phyloP scores from a whole-genome alignment of 2,329 filamentous ascomycete species.

The Fonsecaea monophora region DNA sequence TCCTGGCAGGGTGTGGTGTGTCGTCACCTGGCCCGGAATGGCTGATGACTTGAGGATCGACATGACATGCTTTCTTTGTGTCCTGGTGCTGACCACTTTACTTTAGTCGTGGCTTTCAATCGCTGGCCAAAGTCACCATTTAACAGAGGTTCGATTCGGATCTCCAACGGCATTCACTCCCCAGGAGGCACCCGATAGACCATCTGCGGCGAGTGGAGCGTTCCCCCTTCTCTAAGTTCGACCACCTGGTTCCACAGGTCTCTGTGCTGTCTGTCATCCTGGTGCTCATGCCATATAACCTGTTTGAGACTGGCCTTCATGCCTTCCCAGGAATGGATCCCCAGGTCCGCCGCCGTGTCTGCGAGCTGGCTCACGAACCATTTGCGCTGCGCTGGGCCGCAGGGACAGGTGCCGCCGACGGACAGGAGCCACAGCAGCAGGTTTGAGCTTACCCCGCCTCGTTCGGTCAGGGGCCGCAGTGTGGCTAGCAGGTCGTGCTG shows the following conservation, averaged over 20 bases:
- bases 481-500: constrained; percentile 17
- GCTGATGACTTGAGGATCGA: not conserved
- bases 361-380: constrained; percentile 21
- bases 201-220: constrained; percentile 10
- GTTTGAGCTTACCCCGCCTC: constrained; percentile 64
- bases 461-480: constrained; percentile 9
- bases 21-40: not conserved
- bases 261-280: constrained; percentile 19
- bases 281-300: constrained; percentile 24
- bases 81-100: not conserved
- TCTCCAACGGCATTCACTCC: not conserved
- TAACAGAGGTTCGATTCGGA: too few species aligned
- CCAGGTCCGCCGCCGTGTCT: constrained; percentile 11
- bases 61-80: not conserved
- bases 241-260: constrained; percentile 19
- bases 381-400: constrained; percentile 13
- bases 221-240: constrained; percentile 2
- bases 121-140: not conserved
- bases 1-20: not conserved
- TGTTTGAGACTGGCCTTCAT: constrained; percentile 19
- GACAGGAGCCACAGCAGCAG: constrained; percentile 69
- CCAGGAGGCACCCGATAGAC: constrained; percentile 5
- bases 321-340: constrained; percentile 13
- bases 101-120: not conserved
- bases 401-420: constrained; percentile 21